Conservation (phyloP, 2,329 filamentous ascomycete genomes). For the Madurella fahalii region DNA sequence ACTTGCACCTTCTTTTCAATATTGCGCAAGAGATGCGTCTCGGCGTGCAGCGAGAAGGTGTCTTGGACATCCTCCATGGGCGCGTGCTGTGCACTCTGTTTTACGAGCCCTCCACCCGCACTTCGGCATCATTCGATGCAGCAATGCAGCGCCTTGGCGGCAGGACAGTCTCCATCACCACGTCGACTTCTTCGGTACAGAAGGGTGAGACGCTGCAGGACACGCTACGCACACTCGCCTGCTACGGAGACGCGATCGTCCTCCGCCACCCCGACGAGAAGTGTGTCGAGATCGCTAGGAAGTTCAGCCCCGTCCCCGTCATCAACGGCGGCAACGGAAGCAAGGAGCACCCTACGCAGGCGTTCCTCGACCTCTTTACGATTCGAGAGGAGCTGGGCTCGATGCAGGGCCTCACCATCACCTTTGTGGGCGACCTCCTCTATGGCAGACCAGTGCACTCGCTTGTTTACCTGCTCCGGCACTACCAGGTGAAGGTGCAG, state of each 20-base stretch:
- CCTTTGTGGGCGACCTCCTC: slow-evolving; percentile 87
- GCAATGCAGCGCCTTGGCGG: slow-evolving; percentile 98
- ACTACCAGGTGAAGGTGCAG: slow-evolving; percentile 94
- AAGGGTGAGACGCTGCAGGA: slow-evolving; percentile 95
- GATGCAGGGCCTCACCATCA: slow-evolving; percentile 91
- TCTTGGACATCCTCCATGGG: slow-evolving; percentile 80
- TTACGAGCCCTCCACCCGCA: slow-evolving; percentile 95
- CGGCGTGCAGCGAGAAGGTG: slow-evolving; percentile 86
- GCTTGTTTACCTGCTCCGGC: slow-evolving; percentile 84
- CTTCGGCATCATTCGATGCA: slow-evolving; percentile 91
- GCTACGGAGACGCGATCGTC: slow-evolving; percentile 94
- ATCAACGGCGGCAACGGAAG: slow-evolving; percentile 97
- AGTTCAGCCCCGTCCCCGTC: slow-evolving; percentile 84
- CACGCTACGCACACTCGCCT: slow-evolving; percentile 86
- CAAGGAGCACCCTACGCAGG: slow-evolving; percentile 94
- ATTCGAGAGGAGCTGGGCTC: slow-evolving; percentile 97
- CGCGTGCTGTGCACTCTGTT: slow-evolving; percentile 89
- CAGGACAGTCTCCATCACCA: slow-evolving; percentile 75
- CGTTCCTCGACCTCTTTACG: slow-evolving; percentile 95
- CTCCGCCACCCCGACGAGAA: slow-evolving; percentile 84
- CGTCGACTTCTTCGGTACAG: slow-evolving; percentile 79
- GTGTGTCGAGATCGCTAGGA: slow-evolving; percentile 76
- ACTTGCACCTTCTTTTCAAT: slow-evolving; percentile 91
- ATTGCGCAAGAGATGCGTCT: slow-evolving; percentile 97
- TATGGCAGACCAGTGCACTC: slow-evolving; percentile 96